phyloP scores from a whole-genome alignment of 2,329 filamentous ascomycete species.

The Colletotrichum plurivorum region DNA sequence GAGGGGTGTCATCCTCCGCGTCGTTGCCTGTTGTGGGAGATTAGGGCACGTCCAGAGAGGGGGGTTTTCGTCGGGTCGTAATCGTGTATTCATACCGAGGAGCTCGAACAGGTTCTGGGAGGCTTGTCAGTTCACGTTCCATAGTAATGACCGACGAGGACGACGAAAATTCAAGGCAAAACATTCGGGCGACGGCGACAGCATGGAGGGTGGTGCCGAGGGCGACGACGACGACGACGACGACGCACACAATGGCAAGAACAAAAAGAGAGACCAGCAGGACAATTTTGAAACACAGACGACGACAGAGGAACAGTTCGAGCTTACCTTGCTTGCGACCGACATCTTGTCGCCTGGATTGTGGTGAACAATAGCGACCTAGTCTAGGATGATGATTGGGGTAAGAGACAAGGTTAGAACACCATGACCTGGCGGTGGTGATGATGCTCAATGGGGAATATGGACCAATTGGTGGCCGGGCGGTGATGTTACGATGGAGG shows the following conservation, averaged over 20 bases:
- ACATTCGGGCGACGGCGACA: neutral
- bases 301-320: conserved; percentile 6
- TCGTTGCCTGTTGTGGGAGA: conserved; percentile 67
- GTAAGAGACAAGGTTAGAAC: conserved; percentile 43
- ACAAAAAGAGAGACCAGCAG: neutral
- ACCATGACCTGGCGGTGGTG: conserved; percentile 42
- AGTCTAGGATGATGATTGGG: conserved; percentile 43
- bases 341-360: conserved; percentile 45
- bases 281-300: conserved; percentile 13
- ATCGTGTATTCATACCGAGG: conserved; percentile 80
- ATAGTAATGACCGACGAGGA: neutral
- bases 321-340: conserved; percentile 43
- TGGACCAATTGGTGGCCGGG: conserved; percentile 39
- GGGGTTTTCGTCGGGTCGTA: conserved; percentile 41
- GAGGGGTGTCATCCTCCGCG: conserved; percentile 78
- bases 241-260: conserved; percentile 20
- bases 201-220: neutral
- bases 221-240: neutral
- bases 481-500: conserved; percentile 41
- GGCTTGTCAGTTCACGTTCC: conserved; percentile 15
- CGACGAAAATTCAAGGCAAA: neutral
- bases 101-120: conserved; percentile 95
- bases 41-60: conserved; percentile 38
- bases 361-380: conserved; percentile 44
- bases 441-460: conserved; percentile 39